These are phyloP conservation scores for Triticum turgidum DNA, from an alignment of 176 grass and related monocot species.

Conservation along the genomic window DNA sequence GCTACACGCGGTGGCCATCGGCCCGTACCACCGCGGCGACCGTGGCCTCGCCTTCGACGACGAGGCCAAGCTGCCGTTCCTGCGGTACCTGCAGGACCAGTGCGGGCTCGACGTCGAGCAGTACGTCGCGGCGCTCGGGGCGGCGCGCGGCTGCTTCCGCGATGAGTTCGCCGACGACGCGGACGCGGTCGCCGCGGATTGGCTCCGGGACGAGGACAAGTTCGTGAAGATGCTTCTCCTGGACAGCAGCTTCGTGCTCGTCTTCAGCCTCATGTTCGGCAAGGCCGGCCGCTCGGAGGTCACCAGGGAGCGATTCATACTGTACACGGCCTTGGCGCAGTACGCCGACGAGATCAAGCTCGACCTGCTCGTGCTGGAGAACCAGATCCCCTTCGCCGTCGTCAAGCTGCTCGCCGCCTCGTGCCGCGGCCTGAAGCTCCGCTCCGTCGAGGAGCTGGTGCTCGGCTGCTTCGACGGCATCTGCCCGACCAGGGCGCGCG, in stretches of 20 bases:
- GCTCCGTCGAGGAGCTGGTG: slow-evolving; percentile 25
- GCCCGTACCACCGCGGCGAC: slow-evolving; percentile 38
- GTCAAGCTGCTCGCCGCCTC: slow-evolving; percentile 36
- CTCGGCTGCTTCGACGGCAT: slow-evolving; percentile 35
- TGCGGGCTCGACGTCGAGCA: not conserved
- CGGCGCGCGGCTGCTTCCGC: slow-evolving; percentile 17
- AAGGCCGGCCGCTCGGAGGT: not conserved
- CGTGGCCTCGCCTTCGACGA: slow-evolving; percentile 9
- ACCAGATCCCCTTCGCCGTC: slow-evolving; percentile 41
- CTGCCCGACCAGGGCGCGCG: not conserved
- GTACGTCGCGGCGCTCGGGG: not conserved
- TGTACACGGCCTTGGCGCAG: slow-evolving; percentile 24
- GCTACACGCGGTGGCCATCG: slow-evolving; percentile 41
- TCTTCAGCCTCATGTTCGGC: slow-evolving; percentile 26
- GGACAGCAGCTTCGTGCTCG: slow-evolving; percentile 42
- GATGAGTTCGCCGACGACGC: not conserved
- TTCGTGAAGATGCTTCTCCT: slow-evolving; percentile 57
- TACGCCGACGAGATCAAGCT: slow-evolving; percentile 39
- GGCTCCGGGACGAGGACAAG: not conserved
- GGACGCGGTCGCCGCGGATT: not conserved
- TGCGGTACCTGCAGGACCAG: slow-evolving; percentile 31
- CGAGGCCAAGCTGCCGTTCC: slow-evolving; percentile 38
- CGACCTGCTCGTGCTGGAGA: slow-evolving; percentile 47
- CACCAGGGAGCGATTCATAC: slow-evolving; percentile 25
- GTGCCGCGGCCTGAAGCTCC: slow-evolving; percentile 11